Percentiles rank a stretch among this genome's conserved stretches.
These are phyloP conservation scores for Colletotrichum somersetense DNA, from an alignment of 2,329 filamentous ascomycete genomes.

Conservation along the genomic window DNA sequence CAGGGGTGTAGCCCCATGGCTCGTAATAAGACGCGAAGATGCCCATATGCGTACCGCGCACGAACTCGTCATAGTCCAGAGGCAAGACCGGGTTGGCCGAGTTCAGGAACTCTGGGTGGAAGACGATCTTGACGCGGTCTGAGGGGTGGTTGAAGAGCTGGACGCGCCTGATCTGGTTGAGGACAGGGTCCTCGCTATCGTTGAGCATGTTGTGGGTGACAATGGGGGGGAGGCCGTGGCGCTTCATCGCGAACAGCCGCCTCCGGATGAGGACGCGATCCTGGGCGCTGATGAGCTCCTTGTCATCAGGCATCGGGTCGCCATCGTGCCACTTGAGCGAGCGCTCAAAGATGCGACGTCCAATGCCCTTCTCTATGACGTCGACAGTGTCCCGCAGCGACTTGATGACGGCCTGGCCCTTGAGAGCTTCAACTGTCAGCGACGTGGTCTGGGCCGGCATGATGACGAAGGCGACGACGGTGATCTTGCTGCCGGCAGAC, in stretches of 20 bases:
- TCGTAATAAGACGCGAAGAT: conserved; percentile 99
- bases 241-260: conserved; percentile 96
- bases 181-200: conserved; percentile 90
- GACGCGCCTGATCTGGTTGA: conserved; percentile 95
- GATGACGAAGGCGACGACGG: conserved; percentile 97
- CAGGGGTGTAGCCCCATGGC: conserved; percentile 98
- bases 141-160: conserved; percentile 96
- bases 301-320: conserved; percentile 92
- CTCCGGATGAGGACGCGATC: conserved; percentile 94
- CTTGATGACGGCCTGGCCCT: conserved; percentile 97
- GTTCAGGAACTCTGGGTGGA: conserved; percentile 98
- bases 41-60: conserved; percentile 94
- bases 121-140: conserved; percentile 96
- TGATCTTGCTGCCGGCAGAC: conserved; percentile 85
- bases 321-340: conserved; percentile 97
- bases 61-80: conserved; percentile 98
- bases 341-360: conserved; percentile 93
- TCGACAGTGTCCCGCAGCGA: conserved; percentile 93
- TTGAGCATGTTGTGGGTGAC: conserved; percentile 99
- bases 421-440: conserved; percentile 93
- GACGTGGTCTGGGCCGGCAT: conserved; percentile 98
- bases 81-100: conserved; percentile 95
- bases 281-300: conserved; percentile 91
- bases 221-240: conserved; percentile 89
- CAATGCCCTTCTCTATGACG: conserved; percentile 92